These are phyloP conservation scores for Aspergillus bombycis DNA, from an alignment of 2,329 filamentous ascomycete genomes.

Conservation along the genomic window DNA sequence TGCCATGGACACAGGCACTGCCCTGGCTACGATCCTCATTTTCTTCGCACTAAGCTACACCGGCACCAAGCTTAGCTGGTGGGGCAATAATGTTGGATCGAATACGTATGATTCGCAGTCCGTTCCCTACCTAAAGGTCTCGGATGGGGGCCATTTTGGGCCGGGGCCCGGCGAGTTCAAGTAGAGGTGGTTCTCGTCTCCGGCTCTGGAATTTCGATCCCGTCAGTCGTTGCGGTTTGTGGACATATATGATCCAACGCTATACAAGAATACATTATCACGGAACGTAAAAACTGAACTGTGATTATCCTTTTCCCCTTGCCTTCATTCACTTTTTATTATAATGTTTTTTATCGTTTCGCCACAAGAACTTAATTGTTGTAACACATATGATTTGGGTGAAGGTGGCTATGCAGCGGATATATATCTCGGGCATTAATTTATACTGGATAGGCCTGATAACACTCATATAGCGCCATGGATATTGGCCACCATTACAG, in stretches of 20 bases:
- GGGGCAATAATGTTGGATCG: conserved; percentile 40
- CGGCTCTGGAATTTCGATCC: background rate
- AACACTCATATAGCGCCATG: too few species aligned
- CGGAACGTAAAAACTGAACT: too few species aligned
- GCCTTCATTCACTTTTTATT: too few species aligned
- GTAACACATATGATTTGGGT: too few species aligned
- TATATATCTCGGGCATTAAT: too few species aligned
- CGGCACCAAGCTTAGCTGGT: conserved; percentile 35
- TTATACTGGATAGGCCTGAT: too few species aligned
- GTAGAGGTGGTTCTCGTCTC: background rate
- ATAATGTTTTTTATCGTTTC: too few species aligned
- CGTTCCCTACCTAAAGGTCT: conserved; percentile 36
- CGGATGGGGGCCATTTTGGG: conserved; percentile 34
- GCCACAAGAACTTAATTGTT: too few species aligned
- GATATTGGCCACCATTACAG: too few species aligned
- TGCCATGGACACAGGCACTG: conserved; percentile 40
- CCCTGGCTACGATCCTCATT: conserved; percentile 35
- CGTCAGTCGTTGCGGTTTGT: background rate
- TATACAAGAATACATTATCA: background rate
- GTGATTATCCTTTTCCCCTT: too few species aligned
- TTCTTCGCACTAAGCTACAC: conserved; percentile 39
- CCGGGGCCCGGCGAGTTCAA: conserved; percentile 36
- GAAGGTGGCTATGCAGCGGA: too few species aligned
- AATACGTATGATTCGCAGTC: conserved; percentile 40
- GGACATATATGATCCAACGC: background rate